These are phyloP conservation scores for Arbutus unedo DNA, from an alignment of 148 eudicot genomes.

Conservation along the genomic window DNA sequence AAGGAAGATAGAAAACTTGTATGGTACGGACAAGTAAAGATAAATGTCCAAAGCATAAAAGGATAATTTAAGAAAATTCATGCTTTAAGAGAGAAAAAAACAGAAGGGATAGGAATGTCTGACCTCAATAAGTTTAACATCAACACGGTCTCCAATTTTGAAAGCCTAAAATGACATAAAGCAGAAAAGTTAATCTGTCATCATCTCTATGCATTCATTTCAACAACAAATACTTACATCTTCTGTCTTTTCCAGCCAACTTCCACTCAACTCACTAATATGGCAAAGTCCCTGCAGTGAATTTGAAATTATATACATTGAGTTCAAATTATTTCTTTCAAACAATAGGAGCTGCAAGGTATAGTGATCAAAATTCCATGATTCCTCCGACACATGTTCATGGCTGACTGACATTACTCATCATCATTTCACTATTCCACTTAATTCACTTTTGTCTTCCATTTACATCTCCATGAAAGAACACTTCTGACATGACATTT, in stretches of 20 bases:
- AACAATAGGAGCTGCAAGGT: neutral
- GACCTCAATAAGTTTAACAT: constrained; percentile 98
- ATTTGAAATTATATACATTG: neutral
- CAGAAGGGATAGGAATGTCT: constrained; percentile 16
- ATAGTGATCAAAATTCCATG: neutral
- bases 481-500: neutral
- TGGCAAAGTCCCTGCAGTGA: constrained; percentile 93
- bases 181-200: constrained; percentile 2
- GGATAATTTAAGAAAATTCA: neutral
- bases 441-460: neutral
- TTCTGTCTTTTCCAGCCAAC: constrained; percentile 83
- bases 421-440: neutral
- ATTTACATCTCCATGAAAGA: neutral
- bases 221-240: constrained; percentile 55
- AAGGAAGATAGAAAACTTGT: neutral
- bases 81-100: neutral
- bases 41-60: neutral
- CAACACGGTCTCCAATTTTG: constrained; percentile 87
- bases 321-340: neutral
- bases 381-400: neutral
- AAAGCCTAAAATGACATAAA: constrained; percentile 49
- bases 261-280: constrained; percentile 85
- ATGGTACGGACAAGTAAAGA: neutral
- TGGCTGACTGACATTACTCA: neutral
- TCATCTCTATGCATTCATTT: neutral